Base-by-base conservation (phyloP, 129 eudicot genomes). In the Saposhnikovia divaricata region DNA sequence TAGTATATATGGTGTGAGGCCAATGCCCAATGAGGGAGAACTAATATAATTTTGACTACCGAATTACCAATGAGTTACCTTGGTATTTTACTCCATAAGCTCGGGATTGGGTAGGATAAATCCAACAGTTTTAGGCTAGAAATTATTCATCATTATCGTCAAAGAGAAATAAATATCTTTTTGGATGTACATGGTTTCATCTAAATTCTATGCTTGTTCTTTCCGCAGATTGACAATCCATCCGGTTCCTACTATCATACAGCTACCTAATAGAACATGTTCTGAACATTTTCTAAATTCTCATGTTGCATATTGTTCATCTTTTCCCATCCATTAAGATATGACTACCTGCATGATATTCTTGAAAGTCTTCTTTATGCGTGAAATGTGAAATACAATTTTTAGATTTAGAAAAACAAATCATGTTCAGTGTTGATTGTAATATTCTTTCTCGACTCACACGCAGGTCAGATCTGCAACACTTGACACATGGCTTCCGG, bases 401-500 rank as follows among this genome's bases (percentile, higher is more conserved):
- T 34, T 34, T 1, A 34, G 37, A 34, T 34, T 34, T 34, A 2
- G 37, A 34, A 34, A 46, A 28, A n/a, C 3, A 45, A 45, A 74
- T 25, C 25, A 74, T 44, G 27, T 27, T 16, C 6, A n/a, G 18
- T 78, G 13, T 68, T 66, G 5, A 65, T 15, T 15, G 65, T 19
- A 76, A 43, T 59, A 31, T 74, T 77, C 37, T 79, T 85, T 57
- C 78, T 79, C 84, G 53, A 61, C 77, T 50, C 61, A 75, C 81
- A 45, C 77, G 44, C 83, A 93, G 98, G 98, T 95, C 82, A 84
- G 98, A 82, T 95, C 98, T 74, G 97, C 96, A 59, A 92, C 96
- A 59, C 91, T 95, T 61, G 98, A 95, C 86, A 95, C 97, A 79
- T 95, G 98, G 98, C 98, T 95, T 78, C 98, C 98, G 4, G 98